Conservation (phyloP, 495 filamentous ascomycete species). For the Penicillium egyptiacum region DNA sequence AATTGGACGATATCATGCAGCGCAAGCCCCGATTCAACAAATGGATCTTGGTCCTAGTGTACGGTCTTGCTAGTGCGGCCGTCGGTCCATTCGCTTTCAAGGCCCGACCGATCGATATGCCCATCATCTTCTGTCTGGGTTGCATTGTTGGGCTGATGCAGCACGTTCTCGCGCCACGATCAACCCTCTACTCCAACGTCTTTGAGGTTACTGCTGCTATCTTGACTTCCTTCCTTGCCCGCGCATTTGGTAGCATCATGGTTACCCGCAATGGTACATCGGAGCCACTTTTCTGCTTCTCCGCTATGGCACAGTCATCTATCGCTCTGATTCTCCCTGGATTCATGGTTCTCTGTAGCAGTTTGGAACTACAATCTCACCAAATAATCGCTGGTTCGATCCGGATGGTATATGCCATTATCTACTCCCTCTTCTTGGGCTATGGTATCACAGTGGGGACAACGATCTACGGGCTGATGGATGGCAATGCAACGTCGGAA, state of each 20-base stretch:
- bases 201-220: constrained; percentile 89
- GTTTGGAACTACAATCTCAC: constrained; percentile 83
- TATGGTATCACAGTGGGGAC: constrained; percentile 95
- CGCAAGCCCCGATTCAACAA: constrained; percentile 63
- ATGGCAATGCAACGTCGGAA: constrained; percentile 67
- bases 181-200: constrained; percentile 77
- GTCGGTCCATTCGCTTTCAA: constrained; percentile 88
- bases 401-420: constrained; percentile 92
- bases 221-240: constrained; percentile 80
- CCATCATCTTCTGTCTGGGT: constrained; percentile 81
- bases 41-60: constrained; percentile 74
- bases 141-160: constrained; percentile 80
- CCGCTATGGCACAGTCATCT: constrained; percentile 82
- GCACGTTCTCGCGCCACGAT: constrained; percentile 73
- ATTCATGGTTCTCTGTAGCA: constrained; percentile 78
- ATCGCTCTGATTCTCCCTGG: constrained; percentile 93
- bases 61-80: constrained; percentile 74
- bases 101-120: constrained; percentile 82
- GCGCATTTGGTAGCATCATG: constrained; percentile 77
- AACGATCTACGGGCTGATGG: constrained; percentile 82
- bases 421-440: constrained; percentile 91
- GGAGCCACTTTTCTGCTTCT: constrained; percentile 79
- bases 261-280: constrained; percentile 47
- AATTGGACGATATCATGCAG: constrained; percentile 67
- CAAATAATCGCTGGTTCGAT: constrained; percentile 88